These are phyloP conservation scores for Xylariaceae sp. DNA, from an alignment of 2,329 filamentous ascomycete genomes.

Conservation along the genomic window DNA sequence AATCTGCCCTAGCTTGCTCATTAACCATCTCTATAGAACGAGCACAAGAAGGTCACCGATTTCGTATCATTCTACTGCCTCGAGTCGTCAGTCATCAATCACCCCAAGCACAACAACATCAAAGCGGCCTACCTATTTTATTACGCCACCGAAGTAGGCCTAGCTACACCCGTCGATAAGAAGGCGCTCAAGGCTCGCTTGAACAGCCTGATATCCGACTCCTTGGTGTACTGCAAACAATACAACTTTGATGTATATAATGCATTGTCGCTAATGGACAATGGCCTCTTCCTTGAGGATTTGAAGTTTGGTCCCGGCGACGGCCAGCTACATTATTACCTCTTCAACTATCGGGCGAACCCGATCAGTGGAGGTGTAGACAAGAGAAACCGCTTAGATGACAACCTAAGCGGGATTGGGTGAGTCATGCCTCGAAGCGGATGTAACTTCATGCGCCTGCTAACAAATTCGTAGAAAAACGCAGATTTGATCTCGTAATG, in stretches of 20 bases:
- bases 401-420: conserved; percentile 79
- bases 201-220: conserved; percentile 76
- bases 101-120: conserved; percentile 72
- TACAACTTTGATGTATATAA: conserved; percentile 94
- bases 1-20: conserved; percentile 5
- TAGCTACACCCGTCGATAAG: conserved; percentile 51
- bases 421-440: conserved; percentile 65
- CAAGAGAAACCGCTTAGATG: conserved; percentile 71
- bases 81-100: conserved; percentile 85
- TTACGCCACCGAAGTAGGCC: conserved; percentile 81
- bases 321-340: conserved; percentile 91
- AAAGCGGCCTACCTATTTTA: conserved; percentile 96
- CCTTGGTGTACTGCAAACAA: conserved; percentile 81
- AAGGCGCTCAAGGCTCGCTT: conserved; percentile 70
- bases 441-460: conserved; percentile 9
- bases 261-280: conserved; percentile 88
- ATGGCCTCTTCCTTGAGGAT: conserved; percentile 85
- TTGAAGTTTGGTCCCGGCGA: conserved; percentile 95
- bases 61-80: conserved; percentile 97
- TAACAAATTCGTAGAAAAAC: conserved; percentile 24
- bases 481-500: conserved; percentile 21
- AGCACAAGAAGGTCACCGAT: conserved; percentile 81
- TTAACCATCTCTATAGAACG: conserved; percentile 34
- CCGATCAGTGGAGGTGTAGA: conserved; percentile 84
- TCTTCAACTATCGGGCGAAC: conserved; percentile 93